Conservation (phyloP, 345 rosid genomes). For the Citrus trifoliata region DNA sequence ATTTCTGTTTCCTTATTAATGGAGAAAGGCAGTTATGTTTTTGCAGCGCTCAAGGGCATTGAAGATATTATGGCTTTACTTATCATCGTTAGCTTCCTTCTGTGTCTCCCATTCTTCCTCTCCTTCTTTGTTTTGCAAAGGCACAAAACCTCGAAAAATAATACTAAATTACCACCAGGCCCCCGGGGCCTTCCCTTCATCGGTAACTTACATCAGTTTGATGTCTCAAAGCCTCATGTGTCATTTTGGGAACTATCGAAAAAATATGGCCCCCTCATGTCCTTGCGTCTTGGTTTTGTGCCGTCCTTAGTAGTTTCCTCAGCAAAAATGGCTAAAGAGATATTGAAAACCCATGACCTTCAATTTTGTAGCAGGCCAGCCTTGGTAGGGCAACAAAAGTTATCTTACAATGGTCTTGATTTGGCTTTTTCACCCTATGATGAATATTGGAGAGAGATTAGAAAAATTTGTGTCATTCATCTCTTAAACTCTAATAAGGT, state of each 20-base stretch:
- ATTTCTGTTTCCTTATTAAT: too few species aligned
- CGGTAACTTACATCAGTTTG: slow-evolving; percentile 48
- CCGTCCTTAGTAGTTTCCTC: slow-evolving; percentile 32
- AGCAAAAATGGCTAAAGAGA: slow-evolving; percentile 20
- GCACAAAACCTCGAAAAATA: not conserved
- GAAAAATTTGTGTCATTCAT: slow-evolving; percentile 20
- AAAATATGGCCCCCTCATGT: slow-evolving; percentile 49
- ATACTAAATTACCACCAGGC: slow-evolving; percentile 36
- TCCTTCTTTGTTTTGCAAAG: not conserved
- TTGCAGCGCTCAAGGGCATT: not conserved
- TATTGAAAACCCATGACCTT: slow-evolving; percentile 28
- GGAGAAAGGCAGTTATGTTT: too few species aligned
- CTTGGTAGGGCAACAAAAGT: not conserved
- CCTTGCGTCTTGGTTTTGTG: slow-evolving; percentile 31
- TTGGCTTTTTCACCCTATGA: slow-evolving; percentile 28
- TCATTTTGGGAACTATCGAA: slow-evolving; percentile 40
- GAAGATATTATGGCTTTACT: not conserved
- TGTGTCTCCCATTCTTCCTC: slow-evolving; percentile 12
- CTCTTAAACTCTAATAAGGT: slow-evolving; percentile 23
- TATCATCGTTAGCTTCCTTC: not conserved
- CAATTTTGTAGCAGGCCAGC: slow-evolving; percentile 20
- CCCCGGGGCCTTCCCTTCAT: slow-evolving; percentile 45
- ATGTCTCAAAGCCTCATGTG: slow-evolving; percentile 23
- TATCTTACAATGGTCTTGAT: slow-evolving; percentile 1
- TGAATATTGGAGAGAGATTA: slow-evolving; percentile 26